These are phyloP conservation scores for Parascedosporium putredinis DNA, from an alignment of 2,329 filamentous ascomycete species.

Conservation along the genomic window DNA sequence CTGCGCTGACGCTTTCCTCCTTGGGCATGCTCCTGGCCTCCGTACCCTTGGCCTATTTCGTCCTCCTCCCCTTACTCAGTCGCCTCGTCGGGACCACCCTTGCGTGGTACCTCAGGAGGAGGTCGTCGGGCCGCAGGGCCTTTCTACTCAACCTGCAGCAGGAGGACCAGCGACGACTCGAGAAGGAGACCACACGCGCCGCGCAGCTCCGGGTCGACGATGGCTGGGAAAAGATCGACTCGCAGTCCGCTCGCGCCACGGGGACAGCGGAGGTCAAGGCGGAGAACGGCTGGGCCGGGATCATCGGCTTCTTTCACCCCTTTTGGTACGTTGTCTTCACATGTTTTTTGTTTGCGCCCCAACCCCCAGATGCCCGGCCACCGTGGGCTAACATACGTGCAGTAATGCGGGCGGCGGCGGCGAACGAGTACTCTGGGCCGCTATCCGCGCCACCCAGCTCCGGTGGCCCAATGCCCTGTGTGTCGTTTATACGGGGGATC, in stretches of 20 bases:
- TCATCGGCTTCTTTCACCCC: constrained; percentile 94
- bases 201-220: constrained; percentile 36
- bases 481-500: constrained; percentile 90
- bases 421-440: constrained; percentile 92
- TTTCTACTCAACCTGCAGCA: constrained; percentile 44
- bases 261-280: constrained; percentile 22
- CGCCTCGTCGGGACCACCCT: constrained; percentile 30
- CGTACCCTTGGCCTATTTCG: constrained; percentile 20
- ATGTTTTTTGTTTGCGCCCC: no score
- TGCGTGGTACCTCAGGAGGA: constrained; percentile 52
- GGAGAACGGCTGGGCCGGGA: constrained; percentile 60
- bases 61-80: constrained; percentile 27
- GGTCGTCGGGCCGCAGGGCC: constrained; percentile 51
- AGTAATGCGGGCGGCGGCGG: constrained; percentile 95
- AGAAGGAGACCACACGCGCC: constrained; percentile 8
- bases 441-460: constrained; percentile 80
- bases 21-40: constrained; percentile 18
- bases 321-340: constrained; percentile 60
- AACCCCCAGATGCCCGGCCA: no score
- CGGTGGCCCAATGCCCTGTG: constrained; percentile 83
- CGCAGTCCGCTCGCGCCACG: constrained; percentile 29
- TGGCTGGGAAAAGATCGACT: constrained; percentile 58
- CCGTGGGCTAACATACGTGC: not conserved
- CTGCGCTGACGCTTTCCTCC: constrained; percentile 1
- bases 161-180: constrained; percentile 28